Base-by-base conservation (phyloP, 805 yeast genomes). In the Limtongia smithiae region DNA sequence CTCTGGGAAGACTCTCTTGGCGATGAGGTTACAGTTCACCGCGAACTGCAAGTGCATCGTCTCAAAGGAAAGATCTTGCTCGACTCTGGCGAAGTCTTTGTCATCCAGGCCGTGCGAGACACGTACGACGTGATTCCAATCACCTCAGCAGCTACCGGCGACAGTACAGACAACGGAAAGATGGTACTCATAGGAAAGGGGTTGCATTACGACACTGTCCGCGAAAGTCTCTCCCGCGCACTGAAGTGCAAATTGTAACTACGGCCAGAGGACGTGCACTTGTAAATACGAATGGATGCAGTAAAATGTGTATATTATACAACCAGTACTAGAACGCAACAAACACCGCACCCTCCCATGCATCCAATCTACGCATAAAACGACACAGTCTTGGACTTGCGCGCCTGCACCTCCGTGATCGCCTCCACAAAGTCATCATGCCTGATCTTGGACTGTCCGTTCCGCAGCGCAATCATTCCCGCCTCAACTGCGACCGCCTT, bases 401-500 rank as follows among this genome's bases (percentile, higher is more conserved):
- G 82, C 33, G 97, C 95, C 72, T 93, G 98, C 30, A 93, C 98
- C 74, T 93, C 98, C 57, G 96, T 83, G 54, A 93, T 89, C 47
- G 96, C 99, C 68, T 93, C 98, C 24, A 93, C 96, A 65, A 91
- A 93, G 71, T 93, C 98, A 71, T 93, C 98, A 68, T 93, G 99
- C 61, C 87, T 85, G 47, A 93, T 90, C 59, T 82, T 78, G 37
- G 84, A 79, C 70, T 93, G 95, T 15, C 96, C 97, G 62, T 87
- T 88, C 72, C 98, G 81, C 65, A 93, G 76, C 1, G 98, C 99
- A 71, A 93, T 93, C 99, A 93, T 93, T 65, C 99, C 99, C 5
- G 99, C 98, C 69, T 93, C 99, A 20, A 93, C 98, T 6, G 97
- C 90, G 37, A 93, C 99, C 1, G 98, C 98, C 73, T 93, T 93